Evolutionary conservation across 768 basidiomycete genomes (phyloP).

Genomic region (Ramaria rubella): DNA sequence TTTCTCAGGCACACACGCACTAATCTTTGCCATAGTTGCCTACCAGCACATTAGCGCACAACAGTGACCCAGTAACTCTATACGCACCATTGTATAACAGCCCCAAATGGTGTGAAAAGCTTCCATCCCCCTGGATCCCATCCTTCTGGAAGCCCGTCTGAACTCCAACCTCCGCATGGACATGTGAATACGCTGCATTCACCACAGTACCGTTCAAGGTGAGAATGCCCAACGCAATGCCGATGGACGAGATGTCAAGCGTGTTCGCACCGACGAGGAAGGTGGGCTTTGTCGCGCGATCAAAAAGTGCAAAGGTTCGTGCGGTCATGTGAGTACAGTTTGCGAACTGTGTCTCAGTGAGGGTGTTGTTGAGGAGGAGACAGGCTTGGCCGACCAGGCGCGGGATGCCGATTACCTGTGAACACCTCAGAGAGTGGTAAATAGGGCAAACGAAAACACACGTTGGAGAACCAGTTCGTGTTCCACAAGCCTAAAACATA

Average conservation of each 20-base stretch:
- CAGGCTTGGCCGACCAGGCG: constrained; percentile 50
- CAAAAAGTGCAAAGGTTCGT: constrained; percentile 46
- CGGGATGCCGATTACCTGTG: constrained; percentile 55
- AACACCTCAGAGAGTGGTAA: background rate
- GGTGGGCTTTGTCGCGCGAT: constrained; percentile 35
- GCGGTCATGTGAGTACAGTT: constrained; percentile 46
- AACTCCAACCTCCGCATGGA: constrained; percentile 49
- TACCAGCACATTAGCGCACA: background rate
- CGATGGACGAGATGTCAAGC: constrained; percentile 57
- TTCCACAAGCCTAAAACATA: constrained; percentile 40
- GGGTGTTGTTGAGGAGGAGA: constrained; percentile 43
- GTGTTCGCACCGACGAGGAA: constrained; percentile 59
- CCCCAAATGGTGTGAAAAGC: constrained; percentile 48
- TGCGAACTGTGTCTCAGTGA: constrained; percentile 34
- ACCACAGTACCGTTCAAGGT: constrained; percentile 30
- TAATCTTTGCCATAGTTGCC: constrained; percentile 58
- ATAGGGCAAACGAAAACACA: constrained; percentile 19
- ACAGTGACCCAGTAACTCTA: too few species aligned
- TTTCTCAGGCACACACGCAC: constrained; percentile 23
- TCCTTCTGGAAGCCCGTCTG: constrained; percentile 44
- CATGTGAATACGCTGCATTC: constrained; percentile 40
- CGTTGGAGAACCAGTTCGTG: constrained; percentile 60
- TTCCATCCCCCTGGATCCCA: constrained; percentile 47
- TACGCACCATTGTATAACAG: constrained; percentile 52
- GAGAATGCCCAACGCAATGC: constrained; percentile 43